A percentile compares a stretch with the other conserved stretches of the same genome.
phyloP scores from a whole-genome alignment of 192 early-diverging fungal genomes.

The Umbelopsis sp. region DNA sequence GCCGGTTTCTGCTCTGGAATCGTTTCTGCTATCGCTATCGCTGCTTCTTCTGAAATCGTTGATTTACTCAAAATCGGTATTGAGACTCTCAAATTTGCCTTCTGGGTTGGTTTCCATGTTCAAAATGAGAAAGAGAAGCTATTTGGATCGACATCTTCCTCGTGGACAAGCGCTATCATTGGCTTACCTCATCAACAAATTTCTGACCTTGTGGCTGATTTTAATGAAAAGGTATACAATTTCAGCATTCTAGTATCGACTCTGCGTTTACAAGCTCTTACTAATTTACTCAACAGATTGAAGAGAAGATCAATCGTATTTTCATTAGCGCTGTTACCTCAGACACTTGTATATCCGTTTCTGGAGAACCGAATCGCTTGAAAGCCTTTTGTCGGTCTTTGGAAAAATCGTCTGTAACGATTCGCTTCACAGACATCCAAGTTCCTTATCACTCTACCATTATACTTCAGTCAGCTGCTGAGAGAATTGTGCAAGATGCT shows the following conservation, averaged over 20 bases:
- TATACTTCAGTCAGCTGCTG: neutral
- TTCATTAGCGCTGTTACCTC: neutral
- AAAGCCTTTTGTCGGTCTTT: neutral
- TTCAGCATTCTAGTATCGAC: neutral
- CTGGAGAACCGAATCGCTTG: neutral
- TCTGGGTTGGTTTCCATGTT: slow-evolving; percentile 1
- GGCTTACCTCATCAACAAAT: neutral
- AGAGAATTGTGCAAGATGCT: slow-evolving; percentile 1
- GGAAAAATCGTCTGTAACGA: neutral
- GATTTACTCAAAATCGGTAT: slow-evolving; percentile 1
- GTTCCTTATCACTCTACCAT: neutral
- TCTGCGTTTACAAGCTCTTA: neutral
- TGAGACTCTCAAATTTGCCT: slow-evolving; percentile 1
- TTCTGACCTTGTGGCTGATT: neutral
- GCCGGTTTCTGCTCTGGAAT: neutral
- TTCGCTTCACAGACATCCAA: neutral
- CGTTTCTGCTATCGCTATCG: neutral
- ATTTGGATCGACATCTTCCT: neutral
- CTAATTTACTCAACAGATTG: neutral
- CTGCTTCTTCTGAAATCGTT: neutral
- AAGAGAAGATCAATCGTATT: neutral
- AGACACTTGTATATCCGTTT: neutral
- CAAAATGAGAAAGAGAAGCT: neutral
- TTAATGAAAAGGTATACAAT: neutral
- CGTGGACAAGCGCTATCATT: neutral